Percentiles rank a stretch among this genome's conserved stretches.
These are phyloP conservation scores for Phytophthora crassamura DNA, from an alignment of 352 stramenopile genomes.

Conservation along the genomic window DNA sequence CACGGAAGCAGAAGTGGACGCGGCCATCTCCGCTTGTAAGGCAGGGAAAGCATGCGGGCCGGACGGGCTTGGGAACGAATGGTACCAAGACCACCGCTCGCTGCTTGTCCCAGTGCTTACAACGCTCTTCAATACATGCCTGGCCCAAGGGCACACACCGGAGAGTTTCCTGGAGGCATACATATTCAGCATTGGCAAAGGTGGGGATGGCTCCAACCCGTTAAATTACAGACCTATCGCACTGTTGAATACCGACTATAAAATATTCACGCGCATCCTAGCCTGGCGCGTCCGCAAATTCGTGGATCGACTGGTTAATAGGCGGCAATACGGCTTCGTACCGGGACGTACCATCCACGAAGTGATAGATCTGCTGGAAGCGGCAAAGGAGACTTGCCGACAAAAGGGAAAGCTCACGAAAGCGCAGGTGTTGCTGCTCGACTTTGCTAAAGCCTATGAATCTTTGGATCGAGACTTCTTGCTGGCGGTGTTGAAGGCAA, in stretches of 20 bases:
- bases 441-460: conserved; percentile 17
- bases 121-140: not conserved
- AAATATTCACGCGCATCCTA: conserved; percentile 9
- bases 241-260: conserved; percentile 17
- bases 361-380: conserved; percentile 8
- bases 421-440: conserved; percentile 5
- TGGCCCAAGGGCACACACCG: not conserved
- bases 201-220: not conserved
- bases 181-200: conserved; percentile 1
- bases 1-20: not conserved
- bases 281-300: not conserved
- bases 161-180: not conserved
- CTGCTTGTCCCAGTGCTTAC: not conserved
- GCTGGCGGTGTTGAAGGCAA: not conserved
- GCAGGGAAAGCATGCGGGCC: not conserved
- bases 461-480: conserved; percentile 8
- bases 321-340: not conserved
- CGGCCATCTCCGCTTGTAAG: not conserved
- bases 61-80: not conserved
- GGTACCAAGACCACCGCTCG: not conserved
- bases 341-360: no score
- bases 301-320: not conserved
- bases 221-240: conserved; percentile 14
- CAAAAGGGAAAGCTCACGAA: not conserved
- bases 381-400: not conserved